A percentile compares a stretch with the other conserved stretches of the same genome.
Evolutionary conservation across 345 rosid genomes (phyloP).

Genomic region (sweet orange (Citrus sinensis)): DNA sequence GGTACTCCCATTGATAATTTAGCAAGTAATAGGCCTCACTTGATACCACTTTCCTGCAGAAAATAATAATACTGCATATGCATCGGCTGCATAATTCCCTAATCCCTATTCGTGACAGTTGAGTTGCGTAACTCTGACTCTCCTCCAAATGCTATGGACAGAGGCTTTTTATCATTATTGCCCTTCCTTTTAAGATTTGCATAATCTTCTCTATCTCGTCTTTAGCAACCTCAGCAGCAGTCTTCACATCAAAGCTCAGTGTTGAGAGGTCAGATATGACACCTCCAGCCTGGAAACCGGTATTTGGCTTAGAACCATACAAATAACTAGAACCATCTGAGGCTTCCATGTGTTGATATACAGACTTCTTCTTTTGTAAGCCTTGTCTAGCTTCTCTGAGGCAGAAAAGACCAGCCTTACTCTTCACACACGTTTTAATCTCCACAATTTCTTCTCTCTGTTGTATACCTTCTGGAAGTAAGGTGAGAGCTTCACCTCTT

Average conservation of each 20-base stretch:
- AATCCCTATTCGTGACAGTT: constrained; percentile 44
- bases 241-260: constrained; percentile 59
- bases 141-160: constrained; percentile 59
- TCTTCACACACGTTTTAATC: constrained; percentile 11
- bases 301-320: constrained; percentile 67
- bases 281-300: constrained; percentile 51
- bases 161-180: constrained; percentile 36
- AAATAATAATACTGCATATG: constrained; percentile 61
- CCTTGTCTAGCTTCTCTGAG: constrained; percentile 48
- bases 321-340: constrained; percentile 67
- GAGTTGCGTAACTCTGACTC: constrained; percentile 71
- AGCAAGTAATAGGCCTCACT: constrained; percentile 64
- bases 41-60: constrained; percentile 69
- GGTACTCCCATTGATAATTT: constrained; percentile 65
- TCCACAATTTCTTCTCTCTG: neutral
- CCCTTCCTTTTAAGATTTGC: constrained; percentile 41
- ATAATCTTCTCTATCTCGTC: constrained; percentile 49
- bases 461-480: constrained; percentile 20
- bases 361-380: constrained; percentile 40
- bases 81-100: constrained; percentile 79
- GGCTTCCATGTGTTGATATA: constrained; percentile 55
- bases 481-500: constrained; percentile 30
- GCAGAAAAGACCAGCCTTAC: constrained; percentile 27
- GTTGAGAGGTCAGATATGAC: constrained; percentile 44
- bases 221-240: constrained; percentile 38